phyloP scores from a whole-genome alignment of 305 asterid genomes.

The Fraxinus baroniana region DNA sequence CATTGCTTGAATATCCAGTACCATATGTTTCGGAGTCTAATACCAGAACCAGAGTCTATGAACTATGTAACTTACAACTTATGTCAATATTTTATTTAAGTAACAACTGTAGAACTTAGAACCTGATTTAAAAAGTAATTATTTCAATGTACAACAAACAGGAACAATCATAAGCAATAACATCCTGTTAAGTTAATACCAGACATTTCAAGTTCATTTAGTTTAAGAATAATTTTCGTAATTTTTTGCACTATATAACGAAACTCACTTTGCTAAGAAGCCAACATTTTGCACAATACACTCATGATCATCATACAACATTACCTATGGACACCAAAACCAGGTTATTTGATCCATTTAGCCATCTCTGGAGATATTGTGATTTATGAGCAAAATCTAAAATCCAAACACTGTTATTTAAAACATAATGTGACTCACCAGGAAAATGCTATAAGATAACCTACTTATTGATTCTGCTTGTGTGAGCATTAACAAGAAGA shows the following conservation, averaged over 20 bases:
- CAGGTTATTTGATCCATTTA: background rate
- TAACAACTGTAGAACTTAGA: background rate
- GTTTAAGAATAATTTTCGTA: background rate
- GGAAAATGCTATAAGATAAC: background rate
- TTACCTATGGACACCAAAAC: background rate
- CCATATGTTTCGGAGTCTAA: background rate
- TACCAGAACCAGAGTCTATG: background rate
- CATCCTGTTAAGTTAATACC: background rate
- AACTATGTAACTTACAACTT: background rate
- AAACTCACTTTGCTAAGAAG: background rate
- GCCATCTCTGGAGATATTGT: background rate
- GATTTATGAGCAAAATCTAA: background rate
- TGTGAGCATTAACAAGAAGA: background rate
- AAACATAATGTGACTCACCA: background rate
- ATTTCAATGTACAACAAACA: background rate
- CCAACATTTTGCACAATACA: background rate
- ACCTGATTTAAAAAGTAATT: background rate
- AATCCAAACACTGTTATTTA: background rate
- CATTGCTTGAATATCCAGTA: background rate
- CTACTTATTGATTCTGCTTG: background rate
- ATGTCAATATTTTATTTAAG: background rate
- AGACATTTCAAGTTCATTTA: background rate
- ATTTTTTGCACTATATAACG: background rate
- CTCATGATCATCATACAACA: background rate
- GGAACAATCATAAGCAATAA: background rate